A percentile compares a stretch with the other conserved stretches of the same genome.
phyloP scores from a whole-genome alignment of 2,329 filamentous ascomycete species.

The Botrytis aclada region DNA sequence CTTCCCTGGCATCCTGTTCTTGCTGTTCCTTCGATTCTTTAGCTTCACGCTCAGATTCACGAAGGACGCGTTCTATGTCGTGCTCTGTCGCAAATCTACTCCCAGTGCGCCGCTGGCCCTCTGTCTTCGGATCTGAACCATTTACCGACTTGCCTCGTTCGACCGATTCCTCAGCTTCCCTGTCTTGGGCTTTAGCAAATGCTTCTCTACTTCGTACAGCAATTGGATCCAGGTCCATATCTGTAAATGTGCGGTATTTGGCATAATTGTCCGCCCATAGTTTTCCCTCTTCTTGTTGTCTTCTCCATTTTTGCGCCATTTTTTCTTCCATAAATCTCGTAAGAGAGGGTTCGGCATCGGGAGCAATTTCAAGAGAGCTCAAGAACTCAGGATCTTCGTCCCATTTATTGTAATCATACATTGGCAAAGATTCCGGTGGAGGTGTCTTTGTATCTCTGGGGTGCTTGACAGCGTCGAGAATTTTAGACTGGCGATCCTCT shows the following conservation, averaged over 20 bases:
- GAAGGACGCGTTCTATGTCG: constrained; percentile 68
- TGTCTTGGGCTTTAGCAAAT: constrained; percentile 31
- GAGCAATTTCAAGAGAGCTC: constrained; percentile 27
- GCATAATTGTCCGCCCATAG: constrained; percentile 33
- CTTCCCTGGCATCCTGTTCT: constrained; percentile 60
- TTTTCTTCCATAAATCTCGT: constrained; percentile 23
- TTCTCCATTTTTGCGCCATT: constrained; percentile 22
- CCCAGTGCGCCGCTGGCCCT: constrained; percentile 49
- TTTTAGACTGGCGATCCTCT: constrained; percentile 17
- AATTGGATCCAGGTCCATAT: constrained; percentile 32
- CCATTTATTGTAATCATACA: constrained; percentile 28
- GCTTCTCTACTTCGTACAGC: constrained; percentile 34
- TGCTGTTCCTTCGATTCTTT: constrained; percentile 69
- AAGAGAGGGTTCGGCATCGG: constrained; percentile 24
- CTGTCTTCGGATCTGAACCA: constrained; percentile 54
- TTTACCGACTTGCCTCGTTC: constrained; percentile 30
- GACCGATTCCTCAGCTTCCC: constrained; percentile 32
- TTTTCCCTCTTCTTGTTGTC: constrained; percentile 31
- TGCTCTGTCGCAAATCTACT: constrained; percentile 67
- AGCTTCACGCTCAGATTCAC: constrained; percentile 68
- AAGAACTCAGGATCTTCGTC: constrained; percentile 31
- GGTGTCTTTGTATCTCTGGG: constrained; percentile 36
- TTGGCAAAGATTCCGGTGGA: constrained; percentile 31
- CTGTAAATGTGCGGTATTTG: constrained; percentile 34
- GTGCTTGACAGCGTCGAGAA: constrained; percentile 26